A percentile compares a stretch with the other conserved stretches of the same genome.
Conservation (phyloP, 352 stramenopile genomes). For the Globisporangium perplexum region DNA sequence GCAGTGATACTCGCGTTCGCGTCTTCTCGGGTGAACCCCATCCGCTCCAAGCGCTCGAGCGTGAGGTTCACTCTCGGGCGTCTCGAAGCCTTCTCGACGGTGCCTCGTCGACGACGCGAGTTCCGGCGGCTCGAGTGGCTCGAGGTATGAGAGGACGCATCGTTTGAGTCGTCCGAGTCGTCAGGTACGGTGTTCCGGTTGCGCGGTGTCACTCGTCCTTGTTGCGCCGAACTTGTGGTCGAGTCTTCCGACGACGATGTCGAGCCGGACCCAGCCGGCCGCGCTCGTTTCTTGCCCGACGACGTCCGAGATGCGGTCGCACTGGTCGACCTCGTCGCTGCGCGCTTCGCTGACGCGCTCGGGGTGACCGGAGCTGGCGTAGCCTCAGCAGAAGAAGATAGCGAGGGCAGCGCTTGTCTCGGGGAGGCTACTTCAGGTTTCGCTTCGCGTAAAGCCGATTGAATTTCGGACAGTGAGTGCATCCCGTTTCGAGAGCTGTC, state of each 20-base stretch:
- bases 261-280: constrained; percentile 10
- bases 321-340: constrained; percentile 4
- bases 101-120: constrained; percentile 5
- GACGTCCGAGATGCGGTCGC: constrained; percentile 1
- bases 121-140: constrained; percentile 12
- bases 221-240: constrained; percentile 1
- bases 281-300: constrained; percentile 25
- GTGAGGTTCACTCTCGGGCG: constrained; percentile 49
- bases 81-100: not conserved
- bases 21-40: constrained; percentile 64
- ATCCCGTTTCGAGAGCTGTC: not conserved
- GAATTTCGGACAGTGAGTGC: not conserved
- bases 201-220: constrained; percentile 17
- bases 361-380: not conserved
- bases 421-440: not conserved
- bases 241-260: constrained; percentile 4
- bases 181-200: constrained; percentile 1
- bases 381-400: not conserved
- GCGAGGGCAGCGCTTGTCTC: not conserved
- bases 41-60: constrained; percentile 42
- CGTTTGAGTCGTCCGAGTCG: constrained; percentile 3
- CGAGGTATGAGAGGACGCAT: not conserved
- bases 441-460: not conserved
- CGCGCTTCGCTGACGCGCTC: not conserved
- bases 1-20: constrained; percentile 50